A percentile compares a stretch with the other conserved stretches of the same genome.
Conservation (phyloP, 495 filamentous ascomycete genomes). For the Aspergillus sclerotiicarbonarius region DNA sequence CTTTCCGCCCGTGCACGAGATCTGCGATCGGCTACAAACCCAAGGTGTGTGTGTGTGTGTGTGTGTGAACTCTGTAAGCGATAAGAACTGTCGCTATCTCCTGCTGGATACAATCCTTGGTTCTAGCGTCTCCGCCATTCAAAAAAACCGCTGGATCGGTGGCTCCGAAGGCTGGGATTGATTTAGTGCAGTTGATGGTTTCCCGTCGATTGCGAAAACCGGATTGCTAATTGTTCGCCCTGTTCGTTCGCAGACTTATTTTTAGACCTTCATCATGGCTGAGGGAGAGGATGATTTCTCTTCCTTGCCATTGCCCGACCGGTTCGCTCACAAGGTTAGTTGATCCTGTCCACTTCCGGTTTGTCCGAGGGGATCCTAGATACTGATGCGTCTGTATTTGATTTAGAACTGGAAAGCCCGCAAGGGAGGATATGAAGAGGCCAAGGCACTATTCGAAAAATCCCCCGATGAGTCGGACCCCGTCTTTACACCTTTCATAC, state of each 20-base stretch:
- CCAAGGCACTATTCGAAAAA: conserved; percentile 77
- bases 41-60: conserved; percentile 16
- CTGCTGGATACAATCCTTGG: neutral
- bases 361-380: neutral
- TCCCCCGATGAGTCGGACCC: conserved; percentile 86
- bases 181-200: neutral
- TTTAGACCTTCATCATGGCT: conserved; percentile 39
- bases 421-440: conserved; percentile 93
- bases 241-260: neutral
- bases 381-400: conserved; percentile 21
- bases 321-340: conserved; percentile 82
- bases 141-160: neutral
- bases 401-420: conserved; percentile 90
- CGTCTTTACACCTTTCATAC: conserved; percentile 78
- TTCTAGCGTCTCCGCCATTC: neutral
- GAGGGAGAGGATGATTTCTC: conserved; percentile 78
- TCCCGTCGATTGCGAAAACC: neutral
- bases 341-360: neutral
- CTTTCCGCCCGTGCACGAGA: conserved; percentile 19
- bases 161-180: neutral
- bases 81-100: neutral
- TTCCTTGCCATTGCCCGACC: conserved; percentile 74
- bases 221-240: neutral
- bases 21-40: conserved; percentile 22
- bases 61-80: too few relatives aligned